A percentile compares a stretch with the other conserved stretches of the same genome.
phyloP scores from a whole-genome alignment of 1,139 yeast species.

The Geotrichum carabidarum region DNA sequence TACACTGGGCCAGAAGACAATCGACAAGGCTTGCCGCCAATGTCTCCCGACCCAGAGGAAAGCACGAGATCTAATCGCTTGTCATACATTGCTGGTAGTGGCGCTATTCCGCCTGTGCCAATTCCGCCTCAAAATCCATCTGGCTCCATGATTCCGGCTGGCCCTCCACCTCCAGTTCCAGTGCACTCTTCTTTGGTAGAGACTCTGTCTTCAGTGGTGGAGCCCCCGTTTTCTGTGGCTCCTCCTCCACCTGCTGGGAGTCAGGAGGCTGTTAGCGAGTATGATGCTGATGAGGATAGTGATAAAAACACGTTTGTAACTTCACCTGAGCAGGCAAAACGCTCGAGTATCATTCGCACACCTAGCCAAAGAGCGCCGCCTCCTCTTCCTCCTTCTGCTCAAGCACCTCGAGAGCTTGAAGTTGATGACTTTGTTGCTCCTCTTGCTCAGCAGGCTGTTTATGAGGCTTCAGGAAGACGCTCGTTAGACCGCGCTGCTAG shows the following conservation, averaged over 20 bases:
- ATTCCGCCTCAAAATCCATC: background rate
- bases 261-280: no score
- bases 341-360: background rate
- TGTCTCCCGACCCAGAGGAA: conserved; percentile 1
- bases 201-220: no score
- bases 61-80: conserved; percentile 18
- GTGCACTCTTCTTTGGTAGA: background rate
- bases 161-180: conserved; percentile 7
- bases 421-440: no score
- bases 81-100: conserved; percentile 29
- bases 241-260: no score
- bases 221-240: no score
- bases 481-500: no score
- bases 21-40: conserved; percentile 1
- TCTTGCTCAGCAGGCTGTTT: no score
- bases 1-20: conserved; percentile 33
- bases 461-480: no score
- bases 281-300: no score
- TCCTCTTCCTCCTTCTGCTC: conserved; percentile 24
- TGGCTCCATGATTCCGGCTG: background rate
- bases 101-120: conserved; percentile 20
- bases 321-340: background rate
- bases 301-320: no score
- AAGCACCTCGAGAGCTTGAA: no score
- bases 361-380: conserved; percentile 25